Conservation (phyloP, 1,139 yeast genomes). For the Spathaspora sp. region DNA sequence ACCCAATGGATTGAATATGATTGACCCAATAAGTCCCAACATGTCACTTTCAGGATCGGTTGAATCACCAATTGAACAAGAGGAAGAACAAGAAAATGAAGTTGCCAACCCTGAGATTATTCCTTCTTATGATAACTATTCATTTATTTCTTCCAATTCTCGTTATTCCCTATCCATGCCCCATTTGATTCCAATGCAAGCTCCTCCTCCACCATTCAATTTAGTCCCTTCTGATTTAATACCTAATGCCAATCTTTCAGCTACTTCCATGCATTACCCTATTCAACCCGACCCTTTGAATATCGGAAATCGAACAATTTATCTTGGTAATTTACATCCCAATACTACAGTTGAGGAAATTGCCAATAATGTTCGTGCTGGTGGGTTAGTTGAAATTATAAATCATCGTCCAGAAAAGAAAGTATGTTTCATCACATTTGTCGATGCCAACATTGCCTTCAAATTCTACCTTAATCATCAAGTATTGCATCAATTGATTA, state of each 20-base stretch:
- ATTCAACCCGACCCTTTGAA: conserved; percentile 24
- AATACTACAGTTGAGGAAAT: conserved; percentile 48
- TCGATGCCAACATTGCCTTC: conserved; percentile 43
- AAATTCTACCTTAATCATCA: conserved; percentile 46
- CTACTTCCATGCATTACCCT: conserved; percentile 6
- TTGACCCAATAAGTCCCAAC: conserved; percentile 16
- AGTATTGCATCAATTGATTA: conserved; percentile 44
- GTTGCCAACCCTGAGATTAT: neutral
- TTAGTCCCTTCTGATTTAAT: conserved; percentile 1
- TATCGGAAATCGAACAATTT: conserved; percentile 44
- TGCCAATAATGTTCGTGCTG: conserved; percentile 50
- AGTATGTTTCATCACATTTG: conserved; percentile 46
- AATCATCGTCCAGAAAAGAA: conserved; percentile 36
- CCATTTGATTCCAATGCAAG: conserved; percentile 6
- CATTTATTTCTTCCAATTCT: conserved; percentile 9
- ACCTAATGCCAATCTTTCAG: neutral
- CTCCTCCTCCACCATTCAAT: conserved; percentile 1
- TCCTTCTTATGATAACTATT: conserved; percentile 9
- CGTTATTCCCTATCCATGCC: conserved; percentile 7
- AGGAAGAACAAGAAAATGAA: conserved; percentile 1
- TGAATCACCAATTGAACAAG: conserved; percentile 8
- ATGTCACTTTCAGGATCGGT: conserved; percentile 13
- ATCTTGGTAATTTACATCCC: conserved; percentile 46
- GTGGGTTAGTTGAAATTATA: conserved; percentile 46
- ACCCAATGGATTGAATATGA: conserved; percentile 7